These are phyloP conservation scores for Parastagonospora avenae DNA, from an alignment of 2,329 filamentous ascomycete species.

Conservation along the genomic window DNA sequence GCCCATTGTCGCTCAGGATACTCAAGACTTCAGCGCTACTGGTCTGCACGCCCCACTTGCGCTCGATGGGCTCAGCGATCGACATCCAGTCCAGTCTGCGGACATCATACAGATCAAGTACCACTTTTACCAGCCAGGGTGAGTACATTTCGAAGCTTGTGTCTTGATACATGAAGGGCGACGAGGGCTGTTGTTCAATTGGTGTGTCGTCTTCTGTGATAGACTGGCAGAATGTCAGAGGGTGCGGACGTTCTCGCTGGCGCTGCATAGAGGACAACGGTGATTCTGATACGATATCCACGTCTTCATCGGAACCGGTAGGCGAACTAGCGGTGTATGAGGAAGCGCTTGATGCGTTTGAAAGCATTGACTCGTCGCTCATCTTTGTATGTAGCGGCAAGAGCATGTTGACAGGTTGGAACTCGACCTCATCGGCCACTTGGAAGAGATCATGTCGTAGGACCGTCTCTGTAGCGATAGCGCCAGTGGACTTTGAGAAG, in stretches of 20 bases:
- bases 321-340: conserved; percentile 33
- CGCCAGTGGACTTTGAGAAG: conserved; percentile 43
- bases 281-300: conserved; percentile 9
- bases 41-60: conserved; percentile 41
- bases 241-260: conserved; percentile 16
- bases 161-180: conserved; percentile 39
- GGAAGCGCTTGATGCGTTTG: conserved; percentile 23
- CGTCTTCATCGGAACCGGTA: conserved; percentile 19
- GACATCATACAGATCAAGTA: conserved; percentile 44
- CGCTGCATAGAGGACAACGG: conserved; percentile 2
- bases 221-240: conserved; percentile 14
- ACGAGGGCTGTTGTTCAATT: conserved; percentile 12
- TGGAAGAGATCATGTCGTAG: conserved; percentile 29
- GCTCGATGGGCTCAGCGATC: conserved; percentile 42
- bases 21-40: conserved; percentile 42
- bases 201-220: conserved; percentile 1
- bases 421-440: conserved; percentile 15
- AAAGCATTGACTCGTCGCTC: conserved; percentile 39
- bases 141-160: conserved; percentile 33
- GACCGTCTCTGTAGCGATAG: conserved; percentile 22
- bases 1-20: conserved; percentile 44
- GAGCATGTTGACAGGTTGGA: conserved; percentile 15
- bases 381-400: conserved; percentile 38
- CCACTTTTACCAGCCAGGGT: conserved; percentile 44
- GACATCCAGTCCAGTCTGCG: conserved; percentile 44